Evolutionary conservation across 257 asterid genomes (phyloP), one percentile per base, ranked within the genome.

Genomic region (Thymus mandschuricus): DNA sequence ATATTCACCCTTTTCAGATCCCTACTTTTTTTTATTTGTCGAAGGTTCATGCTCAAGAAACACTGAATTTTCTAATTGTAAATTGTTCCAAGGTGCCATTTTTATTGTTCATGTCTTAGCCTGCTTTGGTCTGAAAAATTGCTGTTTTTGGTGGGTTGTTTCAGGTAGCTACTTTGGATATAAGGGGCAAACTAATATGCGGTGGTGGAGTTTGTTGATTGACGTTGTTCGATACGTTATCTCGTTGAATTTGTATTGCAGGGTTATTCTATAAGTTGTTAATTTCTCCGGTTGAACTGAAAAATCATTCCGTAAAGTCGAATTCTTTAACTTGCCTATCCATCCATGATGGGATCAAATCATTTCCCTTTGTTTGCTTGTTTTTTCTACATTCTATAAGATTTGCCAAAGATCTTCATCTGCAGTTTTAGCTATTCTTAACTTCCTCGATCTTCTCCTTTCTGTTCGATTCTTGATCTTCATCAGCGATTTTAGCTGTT

Each of bases 191-290:
- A 69, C 77, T 58, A 78, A 51, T 67, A 87, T 91, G 96, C 81
- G 75, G 95, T 86, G 96, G 90, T 60, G 83, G 87, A 73, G 85
- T 75, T 83, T 82, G 64, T 84, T 89, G 11, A 84, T 86, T 78
- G 90, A 88, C 48, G 86, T 86, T 34, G 81, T 81, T 68, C 85
- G 81, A 34, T 75, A 60, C 55, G 88, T 89, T 81, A 81, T 88
- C 70, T 77, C 86, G 30, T 82, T 87, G 91, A 91, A 91, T 78
- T 81, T 91, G 69, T 91, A 81, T 70, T 91, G 96, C 82, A 82
- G 92, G 78, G 95, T 89, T 81, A 89, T 92, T 78, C 92, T 91
- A 81, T 91, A 88, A 85, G 78, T 71, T 48, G 48, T 69, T 52
- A 21, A 5, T 35, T 76, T 79, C 50, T 58, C 46, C 72, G 10